Base-by-base conservation (phyloP, 805 yeast genomes). In the Suhomyces vadensis region DNA sequence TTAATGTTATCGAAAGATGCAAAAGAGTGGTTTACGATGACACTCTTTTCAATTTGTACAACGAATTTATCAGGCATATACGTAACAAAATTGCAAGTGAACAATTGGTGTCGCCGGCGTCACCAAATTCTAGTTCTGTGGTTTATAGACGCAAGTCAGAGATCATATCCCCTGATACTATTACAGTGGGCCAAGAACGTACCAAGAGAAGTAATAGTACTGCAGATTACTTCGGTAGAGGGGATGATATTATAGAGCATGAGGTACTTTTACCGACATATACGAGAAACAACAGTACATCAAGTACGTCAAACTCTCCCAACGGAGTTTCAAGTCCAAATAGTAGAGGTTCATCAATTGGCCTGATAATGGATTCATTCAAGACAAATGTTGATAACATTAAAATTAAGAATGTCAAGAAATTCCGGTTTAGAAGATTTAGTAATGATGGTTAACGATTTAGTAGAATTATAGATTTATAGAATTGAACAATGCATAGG, bases 271-370 rank as follows among this genome's bases (percentile, higher is more conserved):
- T 20, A n/a, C 37, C 42, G 13, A 33, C 43, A 16, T 35, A 27
- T 31, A 42, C 37, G 35, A 29, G 47, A 7, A 44, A 46, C 26
- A 43, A 44, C 42, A 47, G 50, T 31, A 23, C 38, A 8, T 25
- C 39, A n/a, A 41, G 39, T 27, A 16, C 24, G 19, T 41, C 44
- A 21, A 41, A 39, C 39, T 31, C 47, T n/a, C 21, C 40, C 27
- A 24, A 16, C 41, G 21, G 19, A 19, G 14, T 27, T 21, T 37
- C 44, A 24, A 41, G 36, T 33, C 39, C 48, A 22, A 43, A 36
- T 16, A 47, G 49, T 38, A 53, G 70, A n/a, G 67, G 68, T n/a
- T 55, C 60, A 21, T 62, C 68, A 3, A 50, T 65, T 8, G 67
- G 69, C 5, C 56, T 61, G 8, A 52, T 65, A 9, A 60, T 65